Base-by-base conservation (phyloP, 176 grass and related monocot species). In the Oryza glumipatula region DNA sequence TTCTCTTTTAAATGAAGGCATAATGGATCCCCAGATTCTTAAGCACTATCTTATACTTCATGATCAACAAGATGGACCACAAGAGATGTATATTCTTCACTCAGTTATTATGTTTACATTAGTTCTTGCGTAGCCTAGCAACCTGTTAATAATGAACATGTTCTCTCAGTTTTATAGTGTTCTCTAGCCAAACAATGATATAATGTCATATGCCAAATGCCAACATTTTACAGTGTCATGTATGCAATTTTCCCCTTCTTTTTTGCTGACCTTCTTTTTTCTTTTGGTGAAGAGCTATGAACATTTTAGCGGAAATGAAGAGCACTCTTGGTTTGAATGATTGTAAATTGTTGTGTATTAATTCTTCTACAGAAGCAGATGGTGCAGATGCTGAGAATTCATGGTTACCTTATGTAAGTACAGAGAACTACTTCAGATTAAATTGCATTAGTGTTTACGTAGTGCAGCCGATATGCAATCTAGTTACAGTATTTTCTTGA, bases 11-110 rank as follows among this genome's bases (percentile, higher is more conserved):
- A 96, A 90, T 84, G 96, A 99, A 83, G 96, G 96, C 73, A 86
- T 87, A 44, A 99, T 99, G 96, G 96, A 94, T 86, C 96, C 91
- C n/a, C 94, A 99, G 64, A 88, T 99, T 90, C 86, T 96, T 84
- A 99, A 99, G 76, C 94, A 96, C 88, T 94, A 96, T 82, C 83
- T 99, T 52, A 78, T 99, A 68, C 90, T 99, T 78, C 96, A 99
- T 88, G 96, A 99, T 80, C 92, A 91, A 71, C 91, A 96, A 96
- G 94, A 99, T 48, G 92, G 96, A 52, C 80, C 96, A 80, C 83
- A 89, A 86, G 96, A 99, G 51, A 99, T 84, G 96, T 99, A 96
- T 84, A 46, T 76, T 92, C 76, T 65, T 73, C 32, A 79, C 73
- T 83, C 15, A 7, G n/a, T 80, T 67, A 19, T 61, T 56, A 44